Percentiles rank a stretch among this genome's conserved stretches.
Conservation (phyloP, 73 alveolate genomes). For the Paramecium caudatum region DNA sequence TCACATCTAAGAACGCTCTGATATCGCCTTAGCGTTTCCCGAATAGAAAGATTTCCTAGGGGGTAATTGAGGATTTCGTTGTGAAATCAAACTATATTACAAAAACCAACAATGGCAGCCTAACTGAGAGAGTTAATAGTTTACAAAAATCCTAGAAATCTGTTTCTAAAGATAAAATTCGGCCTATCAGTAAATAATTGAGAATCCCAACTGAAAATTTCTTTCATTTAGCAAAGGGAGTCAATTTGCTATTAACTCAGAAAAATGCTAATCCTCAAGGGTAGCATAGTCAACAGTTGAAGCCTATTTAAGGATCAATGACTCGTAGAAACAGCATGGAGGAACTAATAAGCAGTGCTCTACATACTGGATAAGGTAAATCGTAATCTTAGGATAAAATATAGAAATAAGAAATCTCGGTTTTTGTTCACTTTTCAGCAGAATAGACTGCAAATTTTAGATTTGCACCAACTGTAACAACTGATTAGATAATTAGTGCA, state of each 20-base stretch:
- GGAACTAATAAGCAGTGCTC: slow-evolving; percentile 8
- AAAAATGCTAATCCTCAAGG: slow-evolving; percentile 5
- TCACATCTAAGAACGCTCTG: not conserved
- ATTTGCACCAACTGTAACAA: not conserved
- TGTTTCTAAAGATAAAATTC: slow-evolving; percentile 20
- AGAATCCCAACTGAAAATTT: slow-evolving; percentile 58
- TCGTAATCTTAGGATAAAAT: slow-evolving; percentile 20
- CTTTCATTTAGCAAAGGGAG: slow-evolving; percentile 31
- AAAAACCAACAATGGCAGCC: slow-evolving; percentile 49
- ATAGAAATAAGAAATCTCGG: not conserved
- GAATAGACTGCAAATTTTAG: not conserved
- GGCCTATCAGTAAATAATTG: slow-evolving; percentile 52
- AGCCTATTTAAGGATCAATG: slow-evolving; percentile 22
- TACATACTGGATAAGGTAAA: not conserved
- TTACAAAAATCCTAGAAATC: slow-evolving; percentile 37
- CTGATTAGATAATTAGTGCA: slow-evolving; percentile 3
- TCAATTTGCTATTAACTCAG: slow-evolving; percentile 34
- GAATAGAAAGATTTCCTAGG: slow-evolving; percentile 2
- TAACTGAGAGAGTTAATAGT: slow-evolving; percentile 60
- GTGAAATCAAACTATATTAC: slow-evolving; percentile 14
- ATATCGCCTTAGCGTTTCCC: slow-evolving; percentile 41
- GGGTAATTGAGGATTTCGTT: slow-evolving; percentile 36
- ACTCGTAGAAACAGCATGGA: slow-evolving; percentile 57
- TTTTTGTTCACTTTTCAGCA: slow-evolving; percentile 1
- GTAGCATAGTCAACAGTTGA: not conserved